Conservation (phyloP, 768 basidiomycete genomes). For the Coprinopsis cinerea region DNA sequence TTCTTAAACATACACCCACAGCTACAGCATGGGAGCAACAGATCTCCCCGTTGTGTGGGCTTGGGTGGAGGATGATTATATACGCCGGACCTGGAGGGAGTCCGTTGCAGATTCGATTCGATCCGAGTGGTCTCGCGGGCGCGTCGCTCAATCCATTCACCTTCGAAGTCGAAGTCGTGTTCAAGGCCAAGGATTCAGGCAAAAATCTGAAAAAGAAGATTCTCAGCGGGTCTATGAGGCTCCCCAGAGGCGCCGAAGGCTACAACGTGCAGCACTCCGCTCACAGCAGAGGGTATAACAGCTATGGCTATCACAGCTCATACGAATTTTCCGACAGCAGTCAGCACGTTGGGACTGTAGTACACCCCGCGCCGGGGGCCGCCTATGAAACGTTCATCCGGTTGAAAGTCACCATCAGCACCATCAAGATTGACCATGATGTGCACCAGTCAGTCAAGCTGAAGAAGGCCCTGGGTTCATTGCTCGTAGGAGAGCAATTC, state of each 20-base stretch:
- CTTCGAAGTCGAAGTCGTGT: neutral
- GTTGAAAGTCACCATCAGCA: neutral
- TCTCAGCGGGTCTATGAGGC: neutral
- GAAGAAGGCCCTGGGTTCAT: neutral
- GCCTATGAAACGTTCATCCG: neutral
- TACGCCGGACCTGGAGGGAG: neutral
- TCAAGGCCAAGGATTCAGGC: neutral
- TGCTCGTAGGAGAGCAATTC: neutral
- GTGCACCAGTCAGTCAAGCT: neutral
- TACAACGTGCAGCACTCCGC: no score
- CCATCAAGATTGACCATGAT: neutral
- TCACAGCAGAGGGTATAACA: no score
- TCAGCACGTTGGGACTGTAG: neutral
- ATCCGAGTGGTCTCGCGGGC: neutral
- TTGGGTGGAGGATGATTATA: neutral
- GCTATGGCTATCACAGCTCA: no score
- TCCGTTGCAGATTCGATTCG: neutral
- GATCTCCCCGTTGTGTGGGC: neutral
- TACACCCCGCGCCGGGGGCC: neutral
- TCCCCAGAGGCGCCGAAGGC: neutral
- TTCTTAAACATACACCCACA: slow-evolving; percentile 1
- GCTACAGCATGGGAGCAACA: neutral
- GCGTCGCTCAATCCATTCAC: neutral
- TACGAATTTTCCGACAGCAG: neutral
- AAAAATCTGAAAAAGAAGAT: neutral